Percentiles rank a stretch among this genome's conserved stretches.
Evolutionary conservation across 345 rosid genomes (phyloP).

Genomic region (Salix udensis): DNA sequence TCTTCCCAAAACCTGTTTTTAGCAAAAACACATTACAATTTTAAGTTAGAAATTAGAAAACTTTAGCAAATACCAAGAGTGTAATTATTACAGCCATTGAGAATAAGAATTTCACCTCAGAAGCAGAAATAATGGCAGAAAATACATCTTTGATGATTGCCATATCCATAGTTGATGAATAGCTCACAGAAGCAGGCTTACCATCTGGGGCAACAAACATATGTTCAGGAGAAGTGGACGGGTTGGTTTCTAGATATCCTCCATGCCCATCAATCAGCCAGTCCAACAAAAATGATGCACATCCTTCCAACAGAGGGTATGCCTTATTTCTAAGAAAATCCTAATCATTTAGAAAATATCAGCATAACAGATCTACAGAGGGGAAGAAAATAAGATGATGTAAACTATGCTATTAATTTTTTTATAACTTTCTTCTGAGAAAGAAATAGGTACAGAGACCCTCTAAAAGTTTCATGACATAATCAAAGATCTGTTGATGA

Average conservation of each 20-base stretch:
- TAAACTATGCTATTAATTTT: background rate
- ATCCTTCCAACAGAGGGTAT: constrained; percentile 84
- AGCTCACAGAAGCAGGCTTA: constrained; percentile 69
- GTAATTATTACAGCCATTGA: background rate
- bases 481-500: background rate
- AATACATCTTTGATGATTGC: constrained; percentile 77
- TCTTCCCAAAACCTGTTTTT: constrained; percentile 58
- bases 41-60: background rate
- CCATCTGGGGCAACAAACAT: constrained; percentile 74
- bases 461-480: background rate
- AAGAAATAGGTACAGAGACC: background rate
- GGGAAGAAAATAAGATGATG: too few species aligned
- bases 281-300: constrained; percentile 67
- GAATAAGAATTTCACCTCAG: constrained; percentile 53
- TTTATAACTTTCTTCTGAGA: background rate
- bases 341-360: constrained; percentile 25
- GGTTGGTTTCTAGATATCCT: constrained; percentile 78
- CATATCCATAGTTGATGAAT: constrained; percentile 96
- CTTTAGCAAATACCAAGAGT: background rate
- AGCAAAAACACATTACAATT: background rate
- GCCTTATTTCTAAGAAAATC: constrained; percentile 69
- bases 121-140: constrained; percentile 56
- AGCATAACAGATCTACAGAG: background rate
- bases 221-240: constrained; percentile 98
- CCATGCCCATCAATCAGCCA: constrained; percentile 81